Evolutionary conservation across 2,329 filamentous ascomycete genomes (phyloP).

Genomic region (Fusarium torreyae): DNA sequence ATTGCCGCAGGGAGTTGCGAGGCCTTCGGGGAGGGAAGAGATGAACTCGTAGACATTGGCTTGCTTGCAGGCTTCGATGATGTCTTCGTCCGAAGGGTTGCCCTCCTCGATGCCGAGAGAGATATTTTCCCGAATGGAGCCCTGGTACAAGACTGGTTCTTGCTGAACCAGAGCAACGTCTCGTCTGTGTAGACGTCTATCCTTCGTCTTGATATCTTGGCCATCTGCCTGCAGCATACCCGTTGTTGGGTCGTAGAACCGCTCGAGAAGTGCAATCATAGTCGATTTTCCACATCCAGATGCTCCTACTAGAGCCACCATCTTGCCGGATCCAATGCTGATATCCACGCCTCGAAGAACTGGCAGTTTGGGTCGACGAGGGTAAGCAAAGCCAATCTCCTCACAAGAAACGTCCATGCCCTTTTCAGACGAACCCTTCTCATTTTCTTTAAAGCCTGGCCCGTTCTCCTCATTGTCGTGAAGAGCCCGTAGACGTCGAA

Average conservation of each 20-base stretch:
- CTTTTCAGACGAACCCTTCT: conserved; percentile 36
- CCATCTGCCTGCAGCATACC: conserved; percentile 52
- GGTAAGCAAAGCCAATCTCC: conserved; percentile 72
- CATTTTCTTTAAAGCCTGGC: not conserved
- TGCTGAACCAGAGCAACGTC: conserved; percentile 60
- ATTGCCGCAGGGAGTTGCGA: conserved; percentile 75
- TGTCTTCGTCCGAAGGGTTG: conserved; percentile 55
- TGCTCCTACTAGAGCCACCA: conserved; percentile 69
- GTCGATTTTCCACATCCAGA: conserved; percentile 74
- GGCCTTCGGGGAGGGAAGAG: conserved; percentile 69
- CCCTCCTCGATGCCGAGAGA: conserved; percentile 60
- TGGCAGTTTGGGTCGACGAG: conserved; percentile 56
- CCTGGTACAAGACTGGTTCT: conserved; percentile 61
- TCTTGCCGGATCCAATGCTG: conserved; percentile 61
- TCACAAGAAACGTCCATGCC: conserved; percentile 63
- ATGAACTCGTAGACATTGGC: conserved; percentile 72
- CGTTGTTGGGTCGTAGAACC: conserved; percentile 59
- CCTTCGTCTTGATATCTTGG: conserved; percentile 50
- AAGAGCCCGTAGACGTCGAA: conserved; percentile 53
- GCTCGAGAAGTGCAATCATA: conserved; percentile 66
- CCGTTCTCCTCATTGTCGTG: conserved; percentile 51
- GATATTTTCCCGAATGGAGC: conserved; percentile 71
- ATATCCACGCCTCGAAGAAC: conserved; percentile 59
- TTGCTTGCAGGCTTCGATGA: conserved; percentile 66
- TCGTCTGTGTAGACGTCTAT: conserved; percentile 53